A percentile compares a stretch with the other conserved stretches of the same genome.
phyloP scores from a whole-genome alignment of 2,329 filamentous ascomycete species.

The Chaetomiaceae sp. region DNA sequence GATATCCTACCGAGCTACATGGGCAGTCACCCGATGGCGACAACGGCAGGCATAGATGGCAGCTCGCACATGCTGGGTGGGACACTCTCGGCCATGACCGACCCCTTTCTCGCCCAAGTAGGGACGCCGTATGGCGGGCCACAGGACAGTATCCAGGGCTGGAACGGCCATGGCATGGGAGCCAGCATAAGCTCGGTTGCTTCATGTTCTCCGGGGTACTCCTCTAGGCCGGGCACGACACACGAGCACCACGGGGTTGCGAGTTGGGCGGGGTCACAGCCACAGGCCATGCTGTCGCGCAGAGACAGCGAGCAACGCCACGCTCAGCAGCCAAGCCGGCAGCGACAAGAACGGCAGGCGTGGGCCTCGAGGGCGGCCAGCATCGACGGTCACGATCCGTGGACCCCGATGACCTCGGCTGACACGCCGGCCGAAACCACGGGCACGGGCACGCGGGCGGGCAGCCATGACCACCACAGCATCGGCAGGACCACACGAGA shows the following conservation, averaged over 20 bases:
- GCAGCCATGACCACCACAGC: neutral
- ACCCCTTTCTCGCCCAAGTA: slow-evolving; percentile 20
- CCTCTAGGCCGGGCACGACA: neutral
- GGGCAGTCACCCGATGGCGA: slow-evolving; percentile 13
- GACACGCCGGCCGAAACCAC: neutral
- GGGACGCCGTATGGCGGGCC: slow-evolving; percentile 6
- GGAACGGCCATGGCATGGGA: neutral
- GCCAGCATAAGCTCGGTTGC: neutral
- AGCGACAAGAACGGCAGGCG: slow-evolving; percentile 4
- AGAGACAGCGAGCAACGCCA: neutral
- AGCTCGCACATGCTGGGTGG: slow-evolving; percentile 3
- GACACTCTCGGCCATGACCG: slow-evolving; percentile 16
- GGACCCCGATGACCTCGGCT: slow-evolving; percentile 6
- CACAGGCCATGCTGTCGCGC: neutral
- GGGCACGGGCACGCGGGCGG: neutral
- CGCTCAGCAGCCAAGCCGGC: neutral
- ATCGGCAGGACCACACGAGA: neutral
- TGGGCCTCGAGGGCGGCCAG: neutral
- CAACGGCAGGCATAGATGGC: slow-evolving; percentile 4
- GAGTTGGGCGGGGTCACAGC: slow-evolving; percentile 4
- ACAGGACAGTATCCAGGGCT: slow-evolving; percentile 9
- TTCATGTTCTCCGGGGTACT: slow-evolving; percentile 5
- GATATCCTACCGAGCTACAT: slow-evolving; percentile 20
- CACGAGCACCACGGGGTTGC: neutral
- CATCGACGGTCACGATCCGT: slow-evolving; percentile 7